Percentiles rank a stretch among this genome's conserved stretches.
phyloP scores from a whole-genome alignment of 2,329 filamentous ascomycete species.

The Stagonosporopsis cucurbitacearum region DNA sequence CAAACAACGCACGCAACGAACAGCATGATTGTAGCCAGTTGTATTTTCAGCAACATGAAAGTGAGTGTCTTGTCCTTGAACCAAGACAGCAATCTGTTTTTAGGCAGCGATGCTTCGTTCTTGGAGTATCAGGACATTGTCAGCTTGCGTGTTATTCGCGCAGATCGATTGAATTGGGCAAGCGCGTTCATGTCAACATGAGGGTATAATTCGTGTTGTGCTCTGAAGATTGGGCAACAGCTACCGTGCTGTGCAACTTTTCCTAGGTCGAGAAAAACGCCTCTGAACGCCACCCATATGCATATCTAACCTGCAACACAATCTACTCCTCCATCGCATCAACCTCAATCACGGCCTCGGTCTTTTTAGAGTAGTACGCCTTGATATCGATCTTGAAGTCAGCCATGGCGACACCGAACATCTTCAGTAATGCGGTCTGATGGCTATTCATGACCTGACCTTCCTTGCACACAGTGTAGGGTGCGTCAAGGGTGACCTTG shows the following conservation, averaged over 20 bases:
- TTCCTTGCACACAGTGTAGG: constrained; percentile 81
- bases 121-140: neutral
- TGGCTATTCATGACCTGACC: constrained; percentile 86
- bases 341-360: constrained; percentile 58
- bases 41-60: no score
- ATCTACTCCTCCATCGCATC: constrained; percentile 54
- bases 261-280: constrained; percentile 30
- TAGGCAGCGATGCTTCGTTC: neutral
- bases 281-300: constrained; percentile 35
- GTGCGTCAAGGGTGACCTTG: constrained; percentile 76
- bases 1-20: no score
- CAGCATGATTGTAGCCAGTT: no score
- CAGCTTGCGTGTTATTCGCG: neutral
- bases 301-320: constrained; percentile 11
- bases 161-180: neutral
- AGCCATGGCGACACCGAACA: constrained; percentile 88
- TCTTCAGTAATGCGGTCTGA: constrained; percentile 91
- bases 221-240: constrained; percentile 23
- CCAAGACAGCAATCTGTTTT: no score
- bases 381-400: constrained; percentile 85
- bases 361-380: constrained; percentile 61
- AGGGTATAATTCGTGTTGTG: constrained; percentile 37
- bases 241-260: constrained; percentile 23
- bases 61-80: no score
- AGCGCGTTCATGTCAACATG: constrained; percentile 11